Base-by-base conservation (phyloP, 2,329 filamentous ascomycete species). In the Calonectria crousiana region DNA sequence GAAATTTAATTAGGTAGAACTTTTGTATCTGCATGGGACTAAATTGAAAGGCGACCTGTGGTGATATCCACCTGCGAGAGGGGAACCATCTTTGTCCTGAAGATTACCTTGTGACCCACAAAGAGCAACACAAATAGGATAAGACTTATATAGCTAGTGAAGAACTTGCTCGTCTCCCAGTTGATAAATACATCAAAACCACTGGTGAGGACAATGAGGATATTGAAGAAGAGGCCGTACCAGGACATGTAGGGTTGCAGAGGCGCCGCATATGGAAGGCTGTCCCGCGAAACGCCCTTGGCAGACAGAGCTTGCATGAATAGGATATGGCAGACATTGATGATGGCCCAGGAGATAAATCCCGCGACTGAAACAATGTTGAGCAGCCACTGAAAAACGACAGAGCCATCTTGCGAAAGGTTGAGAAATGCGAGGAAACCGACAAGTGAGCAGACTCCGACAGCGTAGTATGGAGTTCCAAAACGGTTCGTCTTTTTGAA, bases 381-480 rank as follows among this genome's bases (percentile, higher is more conserved):
- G 78, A 95, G 88, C 56, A 95, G 87, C 93, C 93, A 95, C 86
- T 90, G 88, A 84, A 95, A 95, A 20, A 94, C 93, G 6, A 88
- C 84, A 3, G 87, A 87, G 52, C 91, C 92, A 73, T 84, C 86
- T 60, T 86, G 83, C 14, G 90, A 91, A 16, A 94, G 86, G 83
- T 94, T 94, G 73, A 95, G 87, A 84, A 93, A 95, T 18, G 88
- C 91, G 18, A 95, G 89, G 6, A 92, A 87, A 10, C 92, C 92
- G 74, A 94, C 88, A 3, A 88, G 84, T 1, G 92, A 87, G 77
- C 83, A 85, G 38, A 87, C 83, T 20, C 79, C 84, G 23, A 95
- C 91, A 0, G 92, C 90, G 71, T 85, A 84, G 83, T 91, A 91
- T 0, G 93, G 93, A 0, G 93, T 92, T 32, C 93, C 93, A 72